Evolutionary conservation across 2,329 filamentous ascomycete species (phyloP), one percentile per base, ranked within the genome.

Genomic region (Balansia obtecta): DNA sequence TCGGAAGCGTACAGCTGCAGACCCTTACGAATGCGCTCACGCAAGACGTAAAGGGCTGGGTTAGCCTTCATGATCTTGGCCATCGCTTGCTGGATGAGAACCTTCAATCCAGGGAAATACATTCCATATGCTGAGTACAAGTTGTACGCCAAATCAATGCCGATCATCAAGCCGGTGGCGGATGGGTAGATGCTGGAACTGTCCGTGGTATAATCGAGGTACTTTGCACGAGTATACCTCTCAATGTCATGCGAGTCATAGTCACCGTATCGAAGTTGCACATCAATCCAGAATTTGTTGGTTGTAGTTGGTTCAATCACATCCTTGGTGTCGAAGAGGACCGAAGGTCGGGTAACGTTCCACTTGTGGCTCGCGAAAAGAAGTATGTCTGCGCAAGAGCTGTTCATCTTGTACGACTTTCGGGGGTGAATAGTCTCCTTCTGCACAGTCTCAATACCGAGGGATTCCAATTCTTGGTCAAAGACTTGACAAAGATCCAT

Each of bases 381-480:
- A 50, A 97, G 76, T 55, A 98, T 96, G 67, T 98, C 93, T 4
- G 94, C 93, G 62, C 93, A 97, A 52, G 91, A 97, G 61, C 90
- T 96, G 75, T 98, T 98, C 93, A 98, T 98, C 80, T 98, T 98
- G 80, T 98, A 98, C 4, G 89, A 96, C 71, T 98, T 98, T 80
- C 93, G 81, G 48, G 93, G 93, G 73, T 98, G 93, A 53, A 98
- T 98, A 0, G 93, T 97, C 72, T 98, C 93, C 69, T 98, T 98
- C 65, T 98, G 93, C 4, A 97, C 93, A 2, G 89, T 94, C 68
- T 98, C 93, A 52, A 98, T 96, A 37, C 90, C 90, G 4, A 98
- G 75, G 33, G 93, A 89, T 67, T 98, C 93, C 42, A 98, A 73
- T 65, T 98, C 93, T 63, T 97, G 91, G 58, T 98, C 93, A 59